Base-by-base conservation (phyloP, 371 early-diverging fungal genomes). In the Funneliformis caledonium region DNA sequence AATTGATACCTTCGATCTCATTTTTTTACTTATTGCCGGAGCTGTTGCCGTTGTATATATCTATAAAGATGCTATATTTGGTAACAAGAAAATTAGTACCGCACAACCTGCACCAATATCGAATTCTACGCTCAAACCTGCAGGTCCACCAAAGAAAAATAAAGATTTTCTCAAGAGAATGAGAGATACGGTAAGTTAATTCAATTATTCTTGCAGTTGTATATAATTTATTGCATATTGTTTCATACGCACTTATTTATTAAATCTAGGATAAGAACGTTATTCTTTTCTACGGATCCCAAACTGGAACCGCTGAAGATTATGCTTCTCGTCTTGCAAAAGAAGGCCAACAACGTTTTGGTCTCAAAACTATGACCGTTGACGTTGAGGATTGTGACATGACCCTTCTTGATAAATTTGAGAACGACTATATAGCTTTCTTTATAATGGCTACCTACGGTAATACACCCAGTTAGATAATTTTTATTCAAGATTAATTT, bases 291-390 rank as follows among this genome's bases (percentile, higher is more conserved):
- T 98, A 94, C 85, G 97, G 97, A 60, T 97, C 97, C 64, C 98
- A 98, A 88, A 97, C 97, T 22, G 98, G 98, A 68, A 97, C 97
- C 47, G 99, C 98, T 31, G 97, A 99, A 86, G 98, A 97, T 82
- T 94, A 94, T 82, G 97, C 98, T 82, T 86, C 87, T 80, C 95
- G 96, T 62, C 82, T 94, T 37, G 94, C 94, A 81, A 96, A 96
- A 84, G 97, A 96, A 84, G 93, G 92, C 75, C 83, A 88, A 42
- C 90, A 94, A 83, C 89, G 89, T 76, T 94, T 90, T 85, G 94
- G 94, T 81, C 88, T 96, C 80, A 90, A 86, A 62, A 88, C 92
- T 26, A 90, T 96, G 88, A 92, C 93, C 11, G 91, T 93, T 68
- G 97, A 98, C 82, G 85, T 92, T 70, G 99, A 98, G 86, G 92